Evolutionary conservation across 805 yeast genomes (phyloP).

Genomic region (Jamesozyma rosinii): DNA sequence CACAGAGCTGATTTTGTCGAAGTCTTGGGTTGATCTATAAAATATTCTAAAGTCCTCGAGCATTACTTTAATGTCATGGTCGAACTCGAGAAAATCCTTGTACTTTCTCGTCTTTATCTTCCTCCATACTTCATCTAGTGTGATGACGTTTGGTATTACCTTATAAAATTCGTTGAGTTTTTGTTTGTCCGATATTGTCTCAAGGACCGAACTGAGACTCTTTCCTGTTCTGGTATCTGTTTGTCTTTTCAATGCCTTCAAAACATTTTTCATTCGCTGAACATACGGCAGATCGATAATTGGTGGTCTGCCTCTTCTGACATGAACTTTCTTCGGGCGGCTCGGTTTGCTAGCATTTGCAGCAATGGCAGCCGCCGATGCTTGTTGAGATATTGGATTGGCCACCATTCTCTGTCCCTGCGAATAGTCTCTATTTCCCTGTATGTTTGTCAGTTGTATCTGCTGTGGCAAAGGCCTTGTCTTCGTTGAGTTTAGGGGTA

Average conservation of each 20-base stretch:
- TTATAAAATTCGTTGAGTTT: slow-evolving; percentile 35
- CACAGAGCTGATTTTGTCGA: slow-evolving; percentile 54
- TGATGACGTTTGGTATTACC: slow-evolving; percentile 48
- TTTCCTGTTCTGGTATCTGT: slow-evolving; percentile 43
- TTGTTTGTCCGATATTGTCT: slow-evolving; percentile 75
- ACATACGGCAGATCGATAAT: slow-evolving; percentile 47
- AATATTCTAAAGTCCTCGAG: slow-evolving; percentile 63
- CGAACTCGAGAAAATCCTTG: slow-evolving; percentile 61
- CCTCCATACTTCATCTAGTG: slow-evolving; percentile 65
- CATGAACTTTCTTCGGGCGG: slow-evolving; percentile 17
- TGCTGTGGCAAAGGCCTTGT: background rate
- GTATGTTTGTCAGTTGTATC: background rate
- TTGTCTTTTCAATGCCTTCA: slow-evolving; percentile 72
- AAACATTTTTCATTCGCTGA: slow-evolving; percentile 77
- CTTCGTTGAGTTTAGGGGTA: background rate
- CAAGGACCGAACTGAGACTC: slow-evolving; percentile 57
- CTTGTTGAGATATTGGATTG: slow-evolving; percentile 14
- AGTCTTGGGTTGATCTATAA: slow-evolving; percentile 40
- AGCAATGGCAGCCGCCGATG: slow-evolving; percentile 3
- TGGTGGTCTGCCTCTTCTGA: slow-evolving; percentile 31
- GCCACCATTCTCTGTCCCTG: background rate
- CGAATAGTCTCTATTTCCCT: background rate
- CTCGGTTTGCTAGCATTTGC: background rate
- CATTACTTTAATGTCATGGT: slow-evolving; percentile 67
- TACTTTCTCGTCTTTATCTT: slow-evolving; percentile 82